Evolutionary conservation across 179 eudicot species (phyloP).

Genomic region (Nepenthes alata): DNA sequence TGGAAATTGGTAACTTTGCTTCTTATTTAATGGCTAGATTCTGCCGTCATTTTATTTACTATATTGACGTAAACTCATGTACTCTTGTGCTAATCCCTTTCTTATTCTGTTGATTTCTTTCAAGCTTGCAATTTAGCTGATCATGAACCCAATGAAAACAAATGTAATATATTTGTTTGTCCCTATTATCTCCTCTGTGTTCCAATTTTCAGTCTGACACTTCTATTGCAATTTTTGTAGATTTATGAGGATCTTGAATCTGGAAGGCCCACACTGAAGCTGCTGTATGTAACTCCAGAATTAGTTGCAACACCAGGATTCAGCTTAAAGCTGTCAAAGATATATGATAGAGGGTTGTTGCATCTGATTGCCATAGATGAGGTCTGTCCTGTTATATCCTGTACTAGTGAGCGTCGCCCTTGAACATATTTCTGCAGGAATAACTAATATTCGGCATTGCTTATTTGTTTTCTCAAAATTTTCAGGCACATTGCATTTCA

Average conservation of each 20-base stretch:
- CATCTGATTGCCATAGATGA: slow-evolving; percentile 91
- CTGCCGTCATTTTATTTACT: too few species aligned
- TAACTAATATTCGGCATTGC: not conserved
- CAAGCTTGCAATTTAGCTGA: too few species aligned
- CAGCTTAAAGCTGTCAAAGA: slow-evolving; percentile 56
- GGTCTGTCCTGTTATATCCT: slow-evolving; percentile 27
- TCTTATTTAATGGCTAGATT: too few species aligned
- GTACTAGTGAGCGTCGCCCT: not conserved
- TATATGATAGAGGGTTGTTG: slow-evolving; percentile 74
- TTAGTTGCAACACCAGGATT: slow-evolving; percentile 83
- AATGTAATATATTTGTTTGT: not conserved
- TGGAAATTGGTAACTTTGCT: too few species aligned
- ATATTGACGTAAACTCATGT: too few species aligned
- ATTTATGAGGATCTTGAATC: slow-evolving; percentile 78
- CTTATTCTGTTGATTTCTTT: too few species aligned
- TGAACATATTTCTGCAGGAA: not conserved
- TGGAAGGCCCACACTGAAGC: slow-evolving; percentile 71
- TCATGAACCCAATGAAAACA: too few species aligned
- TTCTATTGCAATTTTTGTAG: slow-evolving; percentile 22
- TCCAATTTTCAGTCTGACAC: slow-evolving; percentile 1
- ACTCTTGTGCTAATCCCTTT: too few species aligned
- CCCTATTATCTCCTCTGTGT: slow-evolving; percentile 1
- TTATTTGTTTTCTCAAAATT: slow-evolving; percentile 13
- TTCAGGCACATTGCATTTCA: slow-evolving; percentile 95
- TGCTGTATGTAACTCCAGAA: slow-evolving; percentile 92